Evolutionary conservation across 306 rosid species (phyloP).

Genomic region (Dalbergia cochinchinensis): DNA sequence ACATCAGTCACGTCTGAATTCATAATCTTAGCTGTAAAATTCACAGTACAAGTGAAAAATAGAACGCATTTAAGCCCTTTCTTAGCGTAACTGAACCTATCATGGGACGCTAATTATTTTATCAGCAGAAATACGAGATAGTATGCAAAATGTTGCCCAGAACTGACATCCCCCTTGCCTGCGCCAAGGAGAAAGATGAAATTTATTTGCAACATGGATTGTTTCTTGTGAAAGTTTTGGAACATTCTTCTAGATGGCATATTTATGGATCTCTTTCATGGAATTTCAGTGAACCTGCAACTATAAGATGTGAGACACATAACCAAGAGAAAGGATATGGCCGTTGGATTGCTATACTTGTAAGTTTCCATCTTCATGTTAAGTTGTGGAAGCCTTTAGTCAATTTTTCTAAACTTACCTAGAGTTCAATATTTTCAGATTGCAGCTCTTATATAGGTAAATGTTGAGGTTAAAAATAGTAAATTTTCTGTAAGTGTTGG

Average conservation of each 20-base stretch:
- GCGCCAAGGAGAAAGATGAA: not conserved
- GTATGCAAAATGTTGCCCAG: not conserved
- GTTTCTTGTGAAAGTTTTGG: slow-evolving; percentile 18
- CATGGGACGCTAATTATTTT: not conserved
- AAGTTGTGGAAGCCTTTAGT: not conserved
- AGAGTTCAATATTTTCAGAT: not conserved
- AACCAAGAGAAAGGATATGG: slow-evolving; percentile 51
- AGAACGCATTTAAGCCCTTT: not conserved
- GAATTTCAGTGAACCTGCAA: slow-evolving; percentile 74
- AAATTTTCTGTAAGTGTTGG: not conserved
- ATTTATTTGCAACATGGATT: not conserved
- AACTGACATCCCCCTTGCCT: not conserved
- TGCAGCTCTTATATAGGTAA: not conserved
- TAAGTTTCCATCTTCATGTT: slow-evolving; percentile 51
- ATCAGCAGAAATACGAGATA: not conserved
- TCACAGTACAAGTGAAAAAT: no score
- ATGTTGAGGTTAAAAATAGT: not conserved
- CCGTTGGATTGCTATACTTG: slow-evolving; percentile 75
- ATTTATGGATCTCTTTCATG: slow-evolving; percentile 39
- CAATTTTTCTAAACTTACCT: slow-evolving; percentile 1
- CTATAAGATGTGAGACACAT: slow-evolving; percentile 59
- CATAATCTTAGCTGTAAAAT: no score
- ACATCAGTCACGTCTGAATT: no score
- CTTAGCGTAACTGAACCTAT: not conserved
- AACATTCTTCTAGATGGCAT: slow-evolving; percentile 13